Evolutionary conservation across 1,284 basidiomycete genomes (phyloP), one percentile per base, ranked within the genome.

Genomic region (Austroboletus olivaceoglutinosus): DNA sequence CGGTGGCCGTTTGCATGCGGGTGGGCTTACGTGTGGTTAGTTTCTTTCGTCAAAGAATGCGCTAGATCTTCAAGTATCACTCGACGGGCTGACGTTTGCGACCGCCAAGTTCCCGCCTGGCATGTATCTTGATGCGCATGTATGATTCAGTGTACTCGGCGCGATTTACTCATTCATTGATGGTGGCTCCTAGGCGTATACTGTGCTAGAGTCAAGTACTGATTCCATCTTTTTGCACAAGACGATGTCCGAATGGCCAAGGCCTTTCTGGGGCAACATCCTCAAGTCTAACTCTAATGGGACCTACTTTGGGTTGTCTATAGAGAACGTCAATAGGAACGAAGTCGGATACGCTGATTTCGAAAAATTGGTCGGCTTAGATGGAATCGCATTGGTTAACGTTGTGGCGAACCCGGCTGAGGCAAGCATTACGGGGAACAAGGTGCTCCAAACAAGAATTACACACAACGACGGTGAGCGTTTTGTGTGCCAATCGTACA

Each of bases 271-370:
- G 86, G 96, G 96, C 43, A 89, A 83, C 61, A 85, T 99, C 58
- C 85, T 99, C 66, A 98, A 94, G 71, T 97, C 93, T 42, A 98
- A 99, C 72, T 97, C 91, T 39, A 99, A 99, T 64, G 96, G 96
- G 31, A 99, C 97, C 0, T 98, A 98, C 75, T 99, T 93, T 67
- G 84, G 90, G 23, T 69, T 94, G 16, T 91, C 93, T 0, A 65
- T 91, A 43, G 89, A 92, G 59, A 81, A 93, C 60, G 96, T 93
- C 52, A 99, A 99, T 70, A 83, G 96, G 23, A 88, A 99, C 67
- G 74, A 82, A 0, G 68, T 74, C 0, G 96, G 97, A 15, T 98
- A 82, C 61, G 96, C 95, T 42, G 97, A 99, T 70, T 99, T 99
- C 62, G 96, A 99, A 74, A 99, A 98, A 78, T 91, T 98, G 82